Evolutionary conservation across 352 stramenopile genomes (phyloP), one percentile per base, ranked within the genome.

Genomic region (Globisporangium apiculatum): DNA sequence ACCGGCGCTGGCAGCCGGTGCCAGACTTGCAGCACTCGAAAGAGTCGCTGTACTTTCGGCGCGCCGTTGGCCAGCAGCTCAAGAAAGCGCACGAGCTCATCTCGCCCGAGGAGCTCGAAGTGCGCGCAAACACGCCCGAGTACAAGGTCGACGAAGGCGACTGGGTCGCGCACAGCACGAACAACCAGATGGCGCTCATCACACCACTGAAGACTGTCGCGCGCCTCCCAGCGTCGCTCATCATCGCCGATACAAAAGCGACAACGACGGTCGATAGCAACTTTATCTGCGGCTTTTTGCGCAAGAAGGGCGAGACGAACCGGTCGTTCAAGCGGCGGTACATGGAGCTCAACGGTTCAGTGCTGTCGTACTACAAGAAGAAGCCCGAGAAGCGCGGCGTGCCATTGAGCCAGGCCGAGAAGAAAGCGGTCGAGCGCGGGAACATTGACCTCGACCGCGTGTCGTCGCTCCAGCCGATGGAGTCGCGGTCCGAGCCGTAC

Each of bases 61-160:
- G 72, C 11, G 75, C 77, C 17, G 79, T 95, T 38, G 78, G 77
- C 4, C 74, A 85, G 54, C 75, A 91, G 43, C 60, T 95, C 12
- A 88, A 91, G 65, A 79, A 66, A 52, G 79, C 86, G 6, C 83
- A 93, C 49, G 81, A 91, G 46, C 75, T 91, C 55, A 90, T 91
- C 48, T 91, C 85, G n/a, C 76, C 83, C 0, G 72, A 77, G 0
- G 84, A 92, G 58, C 67, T 95, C 17, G 85, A 95, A 67, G 78
- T 95, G 45, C 73, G 85, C n/a, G 85, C 85, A n/a, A 93, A 95
- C 61, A 95, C 85, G 18, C 85, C 85, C 15, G 83, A 95, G 60
- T 95, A 90, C 66, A 91, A 90, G 61, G 76, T 95, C 47, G 73
- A 89, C 54, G 77, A 92, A 59, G 70, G 80, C 58, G 85, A 95